Evolutionary conservation across 129 eudicot genomes (phyloP), one percentile per base, ranked within the genome.

Genomic region (Calendula officinalis): DNA sequence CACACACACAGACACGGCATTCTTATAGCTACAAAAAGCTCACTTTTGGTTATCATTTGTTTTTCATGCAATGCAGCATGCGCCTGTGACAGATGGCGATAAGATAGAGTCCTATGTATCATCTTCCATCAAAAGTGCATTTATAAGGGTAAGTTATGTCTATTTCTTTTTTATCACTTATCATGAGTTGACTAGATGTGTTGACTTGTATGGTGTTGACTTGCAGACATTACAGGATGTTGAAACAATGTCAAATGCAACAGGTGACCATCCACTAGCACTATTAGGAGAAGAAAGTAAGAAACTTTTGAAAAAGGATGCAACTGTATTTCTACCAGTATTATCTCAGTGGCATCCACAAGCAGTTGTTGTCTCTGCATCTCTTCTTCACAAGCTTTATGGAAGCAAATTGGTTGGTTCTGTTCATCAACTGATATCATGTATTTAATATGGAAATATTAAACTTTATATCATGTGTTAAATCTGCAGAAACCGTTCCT

Each of bases 331-430:
- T 72, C 71, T 83, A 76, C 95, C 99, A 45, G 66, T 88, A 69
- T 73, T 94, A 82, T 77, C 99, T 67, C 89, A 77, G 53, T 80
- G 99, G 84, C 83, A 85, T 81, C 77, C 84, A 58, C 89, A 83
- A 80, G 95, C 90, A 35, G 69, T 53, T 62, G 87, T 84, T 44
- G 87, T 94, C 64, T 85, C 97, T 64, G 91, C 92, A 54, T 94
- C 95, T 78, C 87, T 94, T 37, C 83, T 94, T 70, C 99, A 94
- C 81, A 88, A 86, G 72, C 89, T 94, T 62, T 94, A 83, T 73
- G 99, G 96, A 43, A 81, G 80, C 80, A 94, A 88, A 63, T 77
- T 94, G 92, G 99, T 94, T 86, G 67, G 82, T 64, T 55, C 54
- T 41, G 30, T 22, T 22, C 30, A 22, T 74, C 57, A 53, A 65